Evolutionary conservation across 345 rosid species (phyloP).

Genomic region (Pugionium dolabratum): DNA sequence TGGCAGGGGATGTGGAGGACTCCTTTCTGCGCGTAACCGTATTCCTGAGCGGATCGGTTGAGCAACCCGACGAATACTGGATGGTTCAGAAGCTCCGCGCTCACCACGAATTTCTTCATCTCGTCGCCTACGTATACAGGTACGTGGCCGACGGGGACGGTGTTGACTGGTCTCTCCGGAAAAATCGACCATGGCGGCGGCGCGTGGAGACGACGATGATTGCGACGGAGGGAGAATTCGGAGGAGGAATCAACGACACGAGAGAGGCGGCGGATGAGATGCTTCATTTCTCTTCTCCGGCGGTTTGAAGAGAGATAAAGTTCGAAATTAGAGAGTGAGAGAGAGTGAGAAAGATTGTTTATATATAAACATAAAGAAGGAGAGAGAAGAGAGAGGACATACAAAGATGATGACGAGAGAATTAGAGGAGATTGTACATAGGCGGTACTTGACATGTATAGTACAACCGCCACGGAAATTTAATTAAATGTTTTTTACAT

Average conservation of each 20-base stretch:
- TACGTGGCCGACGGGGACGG: conserved; percentile 82
- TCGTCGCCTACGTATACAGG: conserved; percentile 96
- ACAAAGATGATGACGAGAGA: conserved; percentile 45
- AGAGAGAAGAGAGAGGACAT: conserved; percentile 15
- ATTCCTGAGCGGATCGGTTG: conserved; percentile 74
- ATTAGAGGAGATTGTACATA: conserved; percentile 25
- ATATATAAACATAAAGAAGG: neutral
- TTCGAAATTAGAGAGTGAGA: neutral
- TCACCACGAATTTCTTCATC: conserved; percentile 87
- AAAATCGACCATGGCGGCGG: conserved; percentile 33
- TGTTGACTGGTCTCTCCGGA: conserved; percentile 34
- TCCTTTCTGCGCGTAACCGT: conserved; percentile 94
- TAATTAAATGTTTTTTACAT: neutral
- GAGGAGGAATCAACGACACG: conserved; percentile 76
- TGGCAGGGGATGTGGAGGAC: conserved; percentile 93
- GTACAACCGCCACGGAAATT: conserved; percentile 20
- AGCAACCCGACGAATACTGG: conserved; percentile 53
- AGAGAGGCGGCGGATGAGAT: conserved; percentile 40
- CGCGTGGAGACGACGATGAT: conserved; percentile 31
- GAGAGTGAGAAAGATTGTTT: conserved; percentile 9
- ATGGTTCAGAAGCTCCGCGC: conserved; percentile 84
- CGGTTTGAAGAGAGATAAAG: neutral
- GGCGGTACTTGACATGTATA: conserved; percentile 56
- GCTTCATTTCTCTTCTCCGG: conserved; percentile 58
- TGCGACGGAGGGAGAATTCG: conserved; percentile 37